Evolutionary conservation across 495 filamentous ascomycete genomes (phyloP).

Genomic region (Cladorrhinum samala): DNA sequence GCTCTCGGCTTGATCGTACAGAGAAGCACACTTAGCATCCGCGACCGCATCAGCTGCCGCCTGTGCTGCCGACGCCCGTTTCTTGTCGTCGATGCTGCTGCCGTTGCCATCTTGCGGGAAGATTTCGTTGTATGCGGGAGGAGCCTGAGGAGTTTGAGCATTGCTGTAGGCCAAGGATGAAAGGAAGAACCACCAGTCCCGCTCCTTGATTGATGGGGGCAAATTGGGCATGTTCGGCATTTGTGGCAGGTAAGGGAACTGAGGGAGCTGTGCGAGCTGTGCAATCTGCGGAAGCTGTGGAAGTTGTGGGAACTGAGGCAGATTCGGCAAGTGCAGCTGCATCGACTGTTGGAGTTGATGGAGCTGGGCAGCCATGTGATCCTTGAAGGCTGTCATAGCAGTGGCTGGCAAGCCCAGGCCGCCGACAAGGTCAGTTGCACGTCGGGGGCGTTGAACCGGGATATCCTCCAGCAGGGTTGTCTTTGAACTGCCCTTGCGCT

Average conservation of each 20-base stretch:
- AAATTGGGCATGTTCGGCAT: slow-evolving; percentile 51
- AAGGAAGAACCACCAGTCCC: slow-evolving; percentile 65
- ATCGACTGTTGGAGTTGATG: slow-evolving; percentile 73
- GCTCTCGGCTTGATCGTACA: slow-evolving; percentile 44
- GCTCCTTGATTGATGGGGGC: slow-evolving; percentile 47
- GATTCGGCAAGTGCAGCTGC: slow-evolving; percentile 32
- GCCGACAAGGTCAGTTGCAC: slow-evolving; percentile 25
- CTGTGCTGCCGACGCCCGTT: slow-evolving; percentile 54
- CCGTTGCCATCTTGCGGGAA: slow-evolving; percentile 47
- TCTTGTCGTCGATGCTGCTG: slow-evolving; percentile 45
- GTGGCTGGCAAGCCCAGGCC: slow-evolving; percentile 50
- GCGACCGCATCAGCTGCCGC: slow-evolving; percentile 60
- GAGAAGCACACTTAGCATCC: slow-evolving; percentile 59
- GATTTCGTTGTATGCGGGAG: slow-evolving; percentile 77
- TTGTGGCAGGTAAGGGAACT: slow-evolving; percentile 22
- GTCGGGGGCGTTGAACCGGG: slow-evolving; percentile 23
- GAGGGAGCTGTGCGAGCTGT: slow-evolving; percentile 17
- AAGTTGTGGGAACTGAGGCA: slow-evolving; percentile 20
- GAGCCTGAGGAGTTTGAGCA: slow-evolving; percentile 32
- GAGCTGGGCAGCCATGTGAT: slow-evolving; percentile 70
- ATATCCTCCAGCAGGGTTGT: slow-evolving; percentile 4
- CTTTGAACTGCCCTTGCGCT: slow-evolving; percentile 18
- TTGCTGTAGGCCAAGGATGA: slow-evolving; percentile 36
- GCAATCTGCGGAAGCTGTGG: slow-evolving; percentile 13
- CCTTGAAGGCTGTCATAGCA: slow-evolving; percentile 65